These are phyloP conservation scores for Leccinellum albellum DNA, from an alignment of 768 basidiomycete species.

Conservation along the genomic window DNA sequence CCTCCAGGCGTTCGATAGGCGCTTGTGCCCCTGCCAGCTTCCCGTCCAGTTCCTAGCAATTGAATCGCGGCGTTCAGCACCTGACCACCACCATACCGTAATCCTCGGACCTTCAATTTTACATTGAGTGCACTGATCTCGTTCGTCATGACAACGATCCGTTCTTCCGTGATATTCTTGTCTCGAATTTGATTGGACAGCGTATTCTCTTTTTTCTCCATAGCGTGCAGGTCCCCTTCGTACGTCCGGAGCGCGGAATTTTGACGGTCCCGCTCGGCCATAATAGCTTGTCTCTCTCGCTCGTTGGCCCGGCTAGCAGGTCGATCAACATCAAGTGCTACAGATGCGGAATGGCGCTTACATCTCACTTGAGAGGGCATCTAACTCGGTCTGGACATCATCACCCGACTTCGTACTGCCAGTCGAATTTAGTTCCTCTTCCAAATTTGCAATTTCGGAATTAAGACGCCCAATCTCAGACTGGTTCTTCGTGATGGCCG, in stretches of 20 bases:
- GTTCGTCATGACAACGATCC: slow-evolving; percentile 53
- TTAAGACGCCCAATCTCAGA: slow-evolving; percentile 57
- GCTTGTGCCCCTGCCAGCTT: slow-evolving; percentile 58
- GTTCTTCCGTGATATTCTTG: slow-evolving; percentile 51
- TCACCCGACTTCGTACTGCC: slow-evolving; percentile 81
- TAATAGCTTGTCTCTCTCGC: slow-evolving; percentile 54
- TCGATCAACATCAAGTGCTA: background rate
- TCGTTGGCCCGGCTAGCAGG: slow-evolving; percentile 47
- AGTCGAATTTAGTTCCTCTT: slow-evolving; percentile 62
- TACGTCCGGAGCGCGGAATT: slow-evolving; percentile 46
- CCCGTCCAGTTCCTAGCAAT: slow-evolving; percentile 56
- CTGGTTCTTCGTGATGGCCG: slow-evolving; percentile 54
- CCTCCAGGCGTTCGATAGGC: slow-evolving; percentile 63
- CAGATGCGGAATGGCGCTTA: slow-evolving; percentile 33
- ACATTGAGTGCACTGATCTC: slow-evolving; percentile 46
- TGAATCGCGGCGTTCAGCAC: background rate
- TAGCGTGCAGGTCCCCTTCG: slow-evolving; percentile 57
- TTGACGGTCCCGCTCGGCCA: slow-evolving; percentile 61
- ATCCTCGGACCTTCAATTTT: slow-evolving; percentile 47
- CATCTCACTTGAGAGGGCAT: slow-evolving; percentile 60
- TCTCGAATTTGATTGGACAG: slow-evolving; percentile 57
- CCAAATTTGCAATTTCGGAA: slow-evolving; percentile 59
- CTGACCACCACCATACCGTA: background rate
- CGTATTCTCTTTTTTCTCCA: slow-evolving; percentile 60
- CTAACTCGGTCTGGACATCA: slow-evolving; percentile 79